A percentile compares a stretch with the other conserved stretches of the same genome.
These are phyloP conservation scores for Hanseniaspora gamundiae DNA, from an alignment of 1,139 yeast species.

Conservation along the genomic window DNA sequence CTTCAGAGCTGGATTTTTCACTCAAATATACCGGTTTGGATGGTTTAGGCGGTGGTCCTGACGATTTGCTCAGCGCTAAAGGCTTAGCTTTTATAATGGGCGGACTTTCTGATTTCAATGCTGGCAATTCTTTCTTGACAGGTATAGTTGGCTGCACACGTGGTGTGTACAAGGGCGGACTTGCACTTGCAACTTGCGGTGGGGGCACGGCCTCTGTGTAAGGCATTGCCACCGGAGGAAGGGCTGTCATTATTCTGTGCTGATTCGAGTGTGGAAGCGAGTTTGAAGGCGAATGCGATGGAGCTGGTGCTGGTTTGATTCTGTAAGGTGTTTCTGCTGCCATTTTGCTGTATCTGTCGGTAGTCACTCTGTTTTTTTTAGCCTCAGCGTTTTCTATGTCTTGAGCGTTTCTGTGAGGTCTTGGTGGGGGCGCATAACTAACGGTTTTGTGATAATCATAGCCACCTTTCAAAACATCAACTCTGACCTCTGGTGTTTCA, in stretches of 20 bases:
- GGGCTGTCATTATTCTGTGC: background rate
- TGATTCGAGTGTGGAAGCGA: background rate
- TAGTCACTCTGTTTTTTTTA: background rate
- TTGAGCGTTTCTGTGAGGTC: slow-evolving; percentile 13
- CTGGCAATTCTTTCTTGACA: background rate
- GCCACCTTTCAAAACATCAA: slow-evolving; percentile 12
- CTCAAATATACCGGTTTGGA: background rate
- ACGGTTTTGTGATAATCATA: slow-evolving; percentile 21
- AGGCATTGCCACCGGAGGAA: background rate
- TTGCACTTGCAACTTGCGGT: too few relatives aligned
- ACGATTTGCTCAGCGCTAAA: background rate
- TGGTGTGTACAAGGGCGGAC: background rate
- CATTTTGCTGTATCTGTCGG: background rate
- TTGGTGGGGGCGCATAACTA: slow-evolving; percentile 27
- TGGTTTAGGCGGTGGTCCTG: background rate
- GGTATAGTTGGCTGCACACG: background rate
- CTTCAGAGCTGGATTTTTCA: background rate
- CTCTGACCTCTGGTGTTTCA: slow-evolving; percentile 1
- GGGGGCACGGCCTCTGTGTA: too few relatives aligned
- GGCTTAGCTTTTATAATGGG: background rate
- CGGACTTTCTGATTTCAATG: background rate
- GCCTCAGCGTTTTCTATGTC: slow-evolving; percentile 5
- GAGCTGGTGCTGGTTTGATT: background rate
- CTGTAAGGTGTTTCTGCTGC: background rate
- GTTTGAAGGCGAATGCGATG: background rate